Evolutionary conservation across 345 rosid genomes (phyloP), one percentile per base, ranked within the genome.

Genomic region (Carallia pectinifolia): DNA sequence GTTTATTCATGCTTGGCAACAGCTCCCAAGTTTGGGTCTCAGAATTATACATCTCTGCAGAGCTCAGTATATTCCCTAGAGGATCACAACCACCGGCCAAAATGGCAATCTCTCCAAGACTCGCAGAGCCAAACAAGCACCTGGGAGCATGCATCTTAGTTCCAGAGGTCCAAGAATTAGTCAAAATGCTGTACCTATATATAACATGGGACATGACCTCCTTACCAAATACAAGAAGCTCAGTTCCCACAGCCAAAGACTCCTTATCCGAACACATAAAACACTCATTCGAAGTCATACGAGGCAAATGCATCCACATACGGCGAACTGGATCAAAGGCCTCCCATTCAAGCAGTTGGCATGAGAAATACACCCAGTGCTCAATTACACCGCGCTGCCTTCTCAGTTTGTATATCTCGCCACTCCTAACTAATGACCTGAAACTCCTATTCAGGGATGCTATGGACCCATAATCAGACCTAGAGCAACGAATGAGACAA

Each of bases 41-140:
- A 0, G 97, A 93, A 79, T 93, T 93, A 70, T 89, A 93, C 87
- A 93, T 82, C 74, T 90, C 96, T 0, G 93, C 98, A 5, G 90
- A 86, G 74, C 82, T 82, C 74, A 93, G 75, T 72, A 79, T 78
- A 59, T 81, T 87, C 19, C 90, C 87, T 50, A 68, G 79, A 36
- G 91, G 77, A 73, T 90, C 97, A 64, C 89, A 86, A 17, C 98
- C 98, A 33, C 98, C 97, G 31, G 98, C 98, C 59, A 93, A 76
- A 75, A 93, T 86, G 0, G 97, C 98, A 58, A 76, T 84, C 76
- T 88, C 93, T 58, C 97, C 90, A 15, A 86, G 90, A 72, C 97
- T 93, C 44, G 98, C 98, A 23, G 98, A 93, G 30, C 97, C 98
- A 72, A 93, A 93, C 81, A 93, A 82, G 85, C 97, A 93, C 77